Evolutionary conservation across 2,329 filamentous ascomycete species (phyloP).

Genomic region (Colletotrichum magnum): DNA sequence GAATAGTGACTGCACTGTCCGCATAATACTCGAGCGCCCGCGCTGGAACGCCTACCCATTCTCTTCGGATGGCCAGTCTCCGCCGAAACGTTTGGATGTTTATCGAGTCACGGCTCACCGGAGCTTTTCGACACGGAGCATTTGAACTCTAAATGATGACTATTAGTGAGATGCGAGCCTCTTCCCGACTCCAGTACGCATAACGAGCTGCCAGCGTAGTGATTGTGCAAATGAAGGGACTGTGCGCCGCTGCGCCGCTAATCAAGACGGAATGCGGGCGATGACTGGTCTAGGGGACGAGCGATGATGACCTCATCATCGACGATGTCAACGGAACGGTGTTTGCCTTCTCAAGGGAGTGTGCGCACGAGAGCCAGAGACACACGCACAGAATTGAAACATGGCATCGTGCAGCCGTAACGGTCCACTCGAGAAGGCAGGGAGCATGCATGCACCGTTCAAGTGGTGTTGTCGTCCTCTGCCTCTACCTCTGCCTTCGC

Average conservation of each 20-base stretch:
- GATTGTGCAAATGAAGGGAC: neutral
- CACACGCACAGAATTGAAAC: slow-evolving; percentile 26
- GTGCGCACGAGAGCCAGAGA: slow-evolving; percentile 14
- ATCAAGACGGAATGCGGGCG: slow-evolving; percentile 14
- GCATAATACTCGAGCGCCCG: slow-evolving; percentile 14
- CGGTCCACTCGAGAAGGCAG: slow-evolving; percentile 14
- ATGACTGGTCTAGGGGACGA: slow-evolving; percentile 9
- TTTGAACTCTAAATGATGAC: slow-evolving; percentile 19
- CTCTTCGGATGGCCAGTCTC: slow-evolving; percentile 29
- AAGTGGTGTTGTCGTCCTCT: neutral
- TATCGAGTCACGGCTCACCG: slow-evolving; percentile 28
- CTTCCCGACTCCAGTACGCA: neutral
- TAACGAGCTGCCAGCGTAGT: neutral
- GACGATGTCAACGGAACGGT: slow-evolving; percentile 5
- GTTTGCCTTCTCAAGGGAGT: slow-evolving; percentile 17
- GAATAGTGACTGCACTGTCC: slow-evolving; percentile 2
- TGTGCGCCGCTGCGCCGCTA: slow-evolving; percentile 1
- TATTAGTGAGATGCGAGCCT: neutral
- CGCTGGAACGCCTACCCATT: slow-evolving; percentile 24
- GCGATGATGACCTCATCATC: slow-evolving; percentile 12
- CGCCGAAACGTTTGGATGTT: slow-evolving; percentile 26
- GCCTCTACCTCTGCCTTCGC: neutral
- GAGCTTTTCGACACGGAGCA: slow-evolving; percentile 21
- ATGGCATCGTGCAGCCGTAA: slow-evolving; percentile 15
- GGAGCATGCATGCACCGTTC: slow-evolving; percentile 26